phyloP scores from a whole-genome alignment of 495 filamentous ascomycete genomes.

The Neurospora sp. region DNA sequence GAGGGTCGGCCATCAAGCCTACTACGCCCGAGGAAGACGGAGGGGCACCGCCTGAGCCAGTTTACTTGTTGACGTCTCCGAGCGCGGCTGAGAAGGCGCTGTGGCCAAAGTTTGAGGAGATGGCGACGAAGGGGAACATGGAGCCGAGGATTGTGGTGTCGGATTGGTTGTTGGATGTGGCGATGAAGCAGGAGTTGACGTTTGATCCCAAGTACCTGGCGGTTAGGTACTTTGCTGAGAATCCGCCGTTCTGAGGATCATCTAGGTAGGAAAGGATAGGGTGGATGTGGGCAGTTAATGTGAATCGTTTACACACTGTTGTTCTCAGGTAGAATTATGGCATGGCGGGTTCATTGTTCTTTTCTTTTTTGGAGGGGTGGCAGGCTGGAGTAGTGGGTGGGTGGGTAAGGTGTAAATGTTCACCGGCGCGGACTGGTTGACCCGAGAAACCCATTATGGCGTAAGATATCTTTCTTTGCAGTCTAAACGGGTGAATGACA shows the following conservation, averaged over 20 bases:
- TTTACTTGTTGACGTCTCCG: constrained; percentile 64
- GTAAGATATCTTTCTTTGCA: not conserved
- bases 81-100: constrained; percentile 56
- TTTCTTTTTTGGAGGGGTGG: not conserved
- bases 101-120: constrained; percentile 70
- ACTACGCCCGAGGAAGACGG: constrained; percentile 48
- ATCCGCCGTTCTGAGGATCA: not conserved
- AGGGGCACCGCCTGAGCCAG: constrained; percentile 49
- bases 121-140: constrained; percentile 62
- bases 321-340: not conserved
- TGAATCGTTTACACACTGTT: not conserved
- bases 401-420: not conserved
- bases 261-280: not conserved
- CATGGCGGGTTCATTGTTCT: not conserved
- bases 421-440: not conserved
- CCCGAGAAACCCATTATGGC: not conserved
- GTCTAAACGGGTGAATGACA: not conserved
- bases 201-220: constrained; percentile 53
- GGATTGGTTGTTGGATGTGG: constrained; percentile 84
- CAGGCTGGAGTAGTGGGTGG: not conserved
- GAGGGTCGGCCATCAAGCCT: constrained; percentile 46
- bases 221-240: constrained; percentile 13
- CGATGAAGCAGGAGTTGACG: constrained; percentile 70
- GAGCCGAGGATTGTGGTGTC: constrained; percentile 64
- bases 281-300: not conserved